phyloP scores from a whole-genome alignment of 257 asterid species.

The Solanum tarapatanum region DNA sequence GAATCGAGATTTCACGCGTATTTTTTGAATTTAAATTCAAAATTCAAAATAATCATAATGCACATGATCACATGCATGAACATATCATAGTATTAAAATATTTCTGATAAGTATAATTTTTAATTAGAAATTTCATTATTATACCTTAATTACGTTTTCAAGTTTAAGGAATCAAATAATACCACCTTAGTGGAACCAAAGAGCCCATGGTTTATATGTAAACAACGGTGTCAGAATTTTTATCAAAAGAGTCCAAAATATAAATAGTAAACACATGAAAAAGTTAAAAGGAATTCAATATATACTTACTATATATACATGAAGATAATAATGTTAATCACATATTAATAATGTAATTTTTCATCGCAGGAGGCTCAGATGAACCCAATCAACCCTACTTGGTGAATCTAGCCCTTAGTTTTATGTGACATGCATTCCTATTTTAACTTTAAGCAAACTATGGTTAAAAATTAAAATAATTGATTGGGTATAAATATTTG shows the following conservation, averaged over 20 bases:
- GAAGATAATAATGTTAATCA: too few species aligned
- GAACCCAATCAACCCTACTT: background rate
- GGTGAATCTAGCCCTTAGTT: background rate
- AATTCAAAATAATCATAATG: background rate
- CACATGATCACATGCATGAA: background rate
- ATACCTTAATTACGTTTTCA: background rate
- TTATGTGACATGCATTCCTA: background rate
- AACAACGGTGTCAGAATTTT: background rate
- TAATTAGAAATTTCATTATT: background rate
- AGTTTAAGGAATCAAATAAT: background rate
- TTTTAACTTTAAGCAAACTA: too few species aligned
- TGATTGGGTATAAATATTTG: background rate
- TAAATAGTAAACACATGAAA: too few species aligned
- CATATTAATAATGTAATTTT: too few species aligned
- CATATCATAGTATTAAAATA: background rate
- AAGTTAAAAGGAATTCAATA: too few species aligned
- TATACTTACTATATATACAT: too few species aligned
- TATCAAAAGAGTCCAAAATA: too few species aligned
- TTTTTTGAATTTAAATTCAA: too few species aligned
- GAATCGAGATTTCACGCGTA: too few species aligned
- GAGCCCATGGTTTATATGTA: background rate
- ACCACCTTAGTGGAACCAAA: background rate
- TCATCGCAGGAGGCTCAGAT: background rate
- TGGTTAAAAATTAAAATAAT: background rate
- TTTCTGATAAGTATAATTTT: background rate